These are phyloP conservation scores for Tetrahymena thermophila DNA, from an alignment of 73 alveolate genomes.

Conservation along the genomic window DNA sequence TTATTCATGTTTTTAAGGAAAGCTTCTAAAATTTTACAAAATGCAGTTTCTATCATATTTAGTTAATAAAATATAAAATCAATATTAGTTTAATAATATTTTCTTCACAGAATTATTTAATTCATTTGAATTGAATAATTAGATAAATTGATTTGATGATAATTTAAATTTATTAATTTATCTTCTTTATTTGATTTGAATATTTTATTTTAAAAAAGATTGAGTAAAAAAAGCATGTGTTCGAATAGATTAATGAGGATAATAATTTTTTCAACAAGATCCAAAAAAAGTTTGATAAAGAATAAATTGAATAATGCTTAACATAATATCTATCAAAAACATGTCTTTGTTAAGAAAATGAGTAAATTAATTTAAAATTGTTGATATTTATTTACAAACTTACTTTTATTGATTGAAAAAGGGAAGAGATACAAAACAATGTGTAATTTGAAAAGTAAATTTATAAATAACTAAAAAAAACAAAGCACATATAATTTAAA, in stretches of 20 bases:
- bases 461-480: no score
- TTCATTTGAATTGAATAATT: no score
- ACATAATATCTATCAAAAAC: neutral
- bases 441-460: neutral
- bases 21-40: no score
- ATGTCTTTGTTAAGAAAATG: neutral
- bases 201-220: neutral
- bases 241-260: neutral
- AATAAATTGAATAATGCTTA: neutral
- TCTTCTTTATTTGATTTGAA: neutral
- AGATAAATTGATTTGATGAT: no score
- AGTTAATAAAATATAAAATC: no score
- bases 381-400: no score
- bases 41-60: no score
- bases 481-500: neutral
- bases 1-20: no score
- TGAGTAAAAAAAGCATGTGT: neutral
- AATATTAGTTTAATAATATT: no score
- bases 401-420: no score
- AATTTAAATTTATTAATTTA: no score
- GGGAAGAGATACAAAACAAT: neutral
- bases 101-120: no score
- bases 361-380: neutral
- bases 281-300: neutral
- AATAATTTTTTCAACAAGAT: neutral